Base-by-base conservation (phyloP, 805 yeast species). In the Metschnikowia cubensis region DNA sequence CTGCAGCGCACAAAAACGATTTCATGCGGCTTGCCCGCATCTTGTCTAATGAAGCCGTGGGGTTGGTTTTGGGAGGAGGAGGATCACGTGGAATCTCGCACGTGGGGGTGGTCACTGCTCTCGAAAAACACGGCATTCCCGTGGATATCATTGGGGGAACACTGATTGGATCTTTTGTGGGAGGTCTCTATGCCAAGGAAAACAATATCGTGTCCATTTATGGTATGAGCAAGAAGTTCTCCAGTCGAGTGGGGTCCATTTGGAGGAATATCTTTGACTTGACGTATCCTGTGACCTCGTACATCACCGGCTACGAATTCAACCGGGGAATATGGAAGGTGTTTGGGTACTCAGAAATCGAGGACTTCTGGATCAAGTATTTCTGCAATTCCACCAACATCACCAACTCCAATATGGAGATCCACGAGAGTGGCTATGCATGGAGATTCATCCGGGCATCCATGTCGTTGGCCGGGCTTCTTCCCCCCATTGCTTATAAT, bases 281-380 rank as follows among this genome's bases (percentile, higher is more conserved):
- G 59, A 92, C 99, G 0, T 87, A 91, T 66, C 99, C 99, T 0
- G 84, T 89, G 1, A 90, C 97, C 0, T 86, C 97, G 0, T 92
- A 95, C 63, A 87, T 96, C 10, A 94, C 99, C 1, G 99, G 99
- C 0, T 96, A 94, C 67, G 98, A 90, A 66, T 92, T 92, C 68
- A 92, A 92, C 66, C 76, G 98, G 57, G 98, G 99, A 45, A 82
- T 92, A n/a, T 94, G 97, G 97, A 92, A 94, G 66, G 82, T 89
- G 0, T 87, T 92, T 70, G 97, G 98, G 0, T 92, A 89, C 55
- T 79, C 84, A 13, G 84, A 96, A 60, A 89, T 92, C 56, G 99
- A 92, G 64, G 99, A 92, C 64, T 92, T 92, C 65, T 92, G 99
- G 99, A 77, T 92, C 52, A 83, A 79, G 53, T 92, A 81, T 65